Evolutionary conservation across 768 basidiomycete genomes (phyloP).

Genomic region (Agrocybe praecox): DNA sequence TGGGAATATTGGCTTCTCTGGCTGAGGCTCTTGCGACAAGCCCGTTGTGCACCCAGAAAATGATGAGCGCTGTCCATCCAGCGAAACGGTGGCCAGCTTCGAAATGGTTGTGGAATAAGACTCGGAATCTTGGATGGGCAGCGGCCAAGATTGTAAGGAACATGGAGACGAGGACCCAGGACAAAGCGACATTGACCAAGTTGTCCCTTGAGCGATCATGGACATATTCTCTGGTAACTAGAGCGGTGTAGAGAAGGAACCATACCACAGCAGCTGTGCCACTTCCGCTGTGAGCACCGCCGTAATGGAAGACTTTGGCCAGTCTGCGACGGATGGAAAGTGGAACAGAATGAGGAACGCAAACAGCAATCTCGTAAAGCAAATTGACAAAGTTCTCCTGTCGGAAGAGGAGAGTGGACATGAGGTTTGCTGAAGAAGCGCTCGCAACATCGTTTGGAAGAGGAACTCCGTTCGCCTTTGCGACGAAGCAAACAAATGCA

Average conservation of each 20-base stretch:
- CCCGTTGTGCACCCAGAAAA: conserved; percentile 50
- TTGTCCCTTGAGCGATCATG: conserved; percentile 23
- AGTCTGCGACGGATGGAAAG: conserved; percentile 45
- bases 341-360: conserved; percentile 38
- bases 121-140: conserved; percentile 50
- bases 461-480: conserved; percentile 34
- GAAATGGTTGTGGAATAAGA: conserved; percentile 52
- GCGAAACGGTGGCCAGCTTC: conserved; percentile 57
- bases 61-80: conserved; percentile 52
- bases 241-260: conserved; percentile 50
- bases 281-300: conserved; percentile 56
- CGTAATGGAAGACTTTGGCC: conserved; percentile 56
- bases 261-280: conserved; percentile 55
- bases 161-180: conserved; percentile 48
- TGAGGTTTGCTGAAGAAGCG: conserved; percentile 44
- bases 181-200: conserved; percentile 33
- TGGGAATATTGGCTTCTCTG: conserved; percentile 30
- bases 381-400: conserved; percentile 58
- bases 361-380: conserved; percentile 47
- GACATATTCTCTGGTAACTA: conserved; percentile 39
- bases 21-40: conserved; percentile 35
- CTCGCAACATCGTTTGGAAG: conserved; percentile 39
- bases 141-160: conserved; percentile 48
- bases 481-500: conserved; percentile 43
- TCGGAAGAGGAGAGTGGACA: conserved; percentile 42